Base-by-base conservation (phyloP, 2,329 filamentous ascomycete species). In the Colletotrichum trifolii region DNA sequence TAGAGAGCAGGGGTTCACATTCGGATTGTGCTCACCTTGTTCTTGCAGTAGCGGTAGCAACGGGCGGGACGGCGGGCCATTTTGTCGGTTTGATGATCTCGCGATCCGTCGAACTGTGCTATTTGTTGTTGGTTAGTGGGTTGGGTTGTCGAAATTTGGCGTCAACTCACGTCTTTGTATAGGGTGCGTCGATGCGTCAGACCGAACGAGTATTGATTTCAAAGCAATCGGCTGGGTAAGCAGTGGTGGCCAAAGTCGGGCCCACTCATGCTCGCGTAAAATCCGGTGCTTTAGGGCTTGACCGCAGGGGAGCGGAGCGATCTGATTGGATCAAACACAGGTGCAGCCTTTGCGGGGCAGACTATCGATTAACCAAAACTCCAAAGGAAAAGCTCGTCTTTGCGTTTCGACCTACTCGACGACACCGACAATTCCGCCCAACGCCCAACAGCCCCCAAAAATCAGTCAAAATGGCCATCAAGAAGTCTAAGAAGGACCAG, bases 41-140 rank as follows among this genome's bases (percentile, higher is more conserved):
- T 99, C 93, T 99, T 99, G 94, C 96, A 99, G 92, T 99, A 99
- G 81, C 96, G 91, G 90, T 97, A 99, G 88, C 96, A 99, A 88
- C 96, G 92, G 81, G 96, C 96, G 81, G 96, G 96, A 92, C 96
- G 94, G 85, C 96, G 94, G 81, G 96, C 96, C 96, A 99, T 99
- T 88, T 91, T 94, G 91, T 90, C 88, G 84, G 87, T 68, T 85
- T 84, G 25, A 5, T 88, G 64, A 66, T 66, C 64, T 66, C 60
- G 39, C 76, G 73, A 71, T 76, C 77, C 64, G 59, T 66, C 60
- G 70, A 74, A 72, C 74, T 69, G 68, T 62, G 67, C 56, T 71
- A 71, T 79, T 46, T n/a, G 76, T 70, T 76, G 74, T 64, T 76
- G 45, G 75, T 74, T 74, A 71, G 73, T 73, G 69, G 71, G 70